Evolutionary conservation across 345 rosid genomes (phyloP).

Genomic region (Psidium guajava): DNA sequence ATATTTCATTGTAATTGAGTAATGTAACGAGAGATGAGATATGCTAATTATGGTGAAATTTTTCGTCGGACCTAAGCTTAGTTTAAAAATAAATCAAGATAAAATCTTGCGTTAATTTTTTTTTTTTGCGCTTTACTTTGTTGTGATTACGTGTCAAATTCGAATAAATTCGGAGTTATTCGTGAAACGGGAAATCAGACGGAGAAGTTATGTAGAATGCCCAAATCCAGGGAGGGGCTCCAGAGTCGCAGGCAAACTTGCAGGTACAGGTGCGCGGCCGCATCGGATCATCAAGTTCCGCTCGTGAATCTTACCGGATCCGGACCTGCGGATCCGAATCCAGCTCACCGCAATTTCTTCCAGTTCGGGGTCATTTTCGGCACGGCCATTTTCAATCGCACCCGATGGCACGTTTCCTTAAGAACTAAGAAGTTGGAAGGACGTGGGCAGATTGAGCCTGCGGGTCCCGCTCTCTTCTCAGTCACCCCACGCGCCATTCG

Average conservation of each 20-base stretch:
- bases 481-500: not conserved
- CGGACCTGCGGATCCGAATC: not conserved
- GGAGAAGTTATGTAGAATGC: not conserved
- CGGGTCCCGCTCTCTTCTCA: not conserved
- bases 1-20: too few species aligned
- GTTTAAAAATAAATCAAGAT: too few species aligned
- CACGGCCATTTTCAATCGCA: not conserved
- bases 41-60: too few species aligned
- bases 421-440: not conserved
- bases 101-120: too few species aligned
- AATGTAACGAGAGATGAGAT: too few species aligned
- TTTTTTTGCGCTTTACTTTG: too few species aligned
- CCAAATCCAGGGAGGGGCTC: not conserved
- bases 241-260: not conserved
- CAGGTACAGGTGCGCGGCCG: not conserved
- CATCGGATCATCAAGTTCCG: not conserved
- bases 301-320: not conserved
- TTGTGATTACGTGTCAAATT: too few species aligned
- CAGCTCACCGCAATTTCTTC: not conserved
- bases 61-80: too few species aligned
- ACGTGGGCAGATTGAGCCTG: not conserved
- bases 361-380: not conserved
- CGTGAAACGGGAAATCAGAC: too few species aligned
- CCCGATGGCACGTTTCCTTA: not conserved
- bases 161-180: too few species aligned